Evolutionary conservation across 2,329 filamentous ascomycete genomes (phyloP), one percentile per base, ranked within the genome.

Genomic region (Ophiostoma sp.): DNA sequence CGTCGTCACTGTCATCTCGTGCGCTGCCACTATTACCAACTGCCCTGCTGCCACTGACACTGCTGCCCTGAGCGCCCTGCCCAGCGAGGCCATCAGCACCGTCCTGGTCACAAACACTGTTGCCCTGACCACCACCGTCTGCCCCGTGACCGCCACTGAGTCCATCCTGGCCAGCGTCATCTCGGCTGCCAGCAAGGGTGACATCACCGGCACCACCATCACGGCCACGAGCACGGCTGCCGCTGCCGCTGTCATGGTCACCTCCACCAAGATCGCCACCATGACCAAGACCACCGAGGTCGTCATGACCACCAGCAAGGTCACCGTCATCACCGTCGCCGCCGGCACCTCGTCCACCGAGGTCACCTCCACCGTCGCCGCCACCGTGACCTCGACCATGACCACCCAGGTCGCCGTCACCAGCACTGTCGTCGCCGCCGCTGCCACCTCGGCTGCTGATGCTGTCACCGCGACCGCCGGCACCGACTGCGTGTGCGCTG

Each of bases 81-180:
- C 78, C 13, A 68, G 75, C 41, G 73, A 73, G 54, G 76, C 76
- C 7, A 74, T 77, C n/a, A 72, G 73, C 52, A 77, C 76, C 48
- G 76, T 76, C 67, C 73, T 80, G 39, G 79, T 81, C 36, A 82
- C 80, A 17, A 77, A 80, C 71, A 79, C 77, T 23, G 73, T 80
- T 68, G 73, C 77, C 35, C 73, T 81, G 20, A 77, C 78, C 69
- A 79, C 78, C 67, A 79, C 79, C 60, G 75, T 81, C 71, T 82
- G 81, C 79, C 80, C 81, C 68, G 79, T 82, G 66, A 77, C 78
- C 4, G 79, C 77, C 10, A 79, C 78, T 17, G 71, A 73, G 13
- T 77, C 78, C 70, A 79, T 80, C 76, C 76, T 79, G 36, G 79
- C 79, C 11, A 77, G 78, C 74, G 71, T 80, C 67, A 65, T 65